These are phyloP conservation scores for Bacidia rubella DNA, from an alignment of 495 filamentous ascomycete genomes.

Conservation along the genomic window DNA sequence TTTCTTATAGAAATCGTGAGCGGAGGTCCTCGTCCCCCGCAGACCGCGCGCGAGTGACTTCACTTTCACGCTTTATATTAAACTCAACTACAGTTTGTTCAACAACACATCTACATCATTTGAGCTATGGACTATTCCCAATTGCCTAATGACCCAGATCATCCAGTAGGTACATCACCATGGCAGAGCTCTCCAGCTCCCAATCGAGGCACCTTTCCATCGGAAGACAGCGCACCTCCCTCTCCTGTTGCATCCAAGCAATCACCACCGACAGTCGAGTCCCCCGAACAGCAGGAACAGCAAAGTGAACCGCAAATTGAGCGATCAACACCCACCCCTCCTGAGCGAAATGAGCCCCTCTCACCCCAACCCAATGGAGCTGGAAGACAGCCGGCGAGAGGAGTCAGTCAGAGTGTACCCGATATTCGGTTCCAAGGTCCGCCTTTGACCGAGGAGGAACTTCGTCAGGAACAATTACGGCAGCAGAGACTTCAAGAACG, in stretches of 20 bases:
- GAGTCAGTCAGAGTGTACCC: constrained; percentile 5
- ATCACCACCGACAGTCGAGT: constrained; percentile 26
- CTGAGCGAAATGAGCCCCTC: constrained; percentile 5
- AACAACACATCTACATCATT: background rate
- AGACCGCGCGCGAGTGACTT: no score
- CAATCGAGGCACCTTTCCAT: constrained; percentile 43
- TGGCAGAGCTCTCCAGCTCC: constrained; percentile 59
- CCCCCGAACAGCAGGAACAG: constrained; percentile 19
- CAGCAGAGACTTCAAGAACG: constrained; percentile 33
- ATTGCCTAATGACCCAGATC: constrained; percentile 58
- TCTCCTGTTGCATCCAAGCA: constrained; percentile 34
- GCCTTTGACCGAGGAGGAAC: constrained; percentile 25
- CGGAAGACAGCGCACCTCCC: constrained; percentile 36
- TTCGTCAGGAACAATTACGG: constrained; percentile 28
- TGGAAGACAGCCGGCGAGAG: constrained; percentile 1
- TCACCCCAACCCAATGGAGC: constrained; percentile 7
- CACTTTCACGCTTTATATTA: no score
- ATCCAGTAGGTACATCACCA: constrained; percentile 55
- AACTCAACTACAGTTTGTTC: no score
- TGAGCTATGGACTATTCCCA: constrained; percentile 72
- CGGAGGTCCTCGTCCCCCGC: background rate
- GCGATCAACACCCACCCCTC: constrained; percentile 9
- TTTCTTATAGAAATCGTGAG: no score
- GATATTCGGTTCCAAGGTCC: constrained; percentile 22
- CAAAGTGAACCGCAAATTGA: constrained; percentile 8